Conservation (phyloP, 2,329 filamentous ascomycete species). For the Thielaviopsis punctulata region DNA sequence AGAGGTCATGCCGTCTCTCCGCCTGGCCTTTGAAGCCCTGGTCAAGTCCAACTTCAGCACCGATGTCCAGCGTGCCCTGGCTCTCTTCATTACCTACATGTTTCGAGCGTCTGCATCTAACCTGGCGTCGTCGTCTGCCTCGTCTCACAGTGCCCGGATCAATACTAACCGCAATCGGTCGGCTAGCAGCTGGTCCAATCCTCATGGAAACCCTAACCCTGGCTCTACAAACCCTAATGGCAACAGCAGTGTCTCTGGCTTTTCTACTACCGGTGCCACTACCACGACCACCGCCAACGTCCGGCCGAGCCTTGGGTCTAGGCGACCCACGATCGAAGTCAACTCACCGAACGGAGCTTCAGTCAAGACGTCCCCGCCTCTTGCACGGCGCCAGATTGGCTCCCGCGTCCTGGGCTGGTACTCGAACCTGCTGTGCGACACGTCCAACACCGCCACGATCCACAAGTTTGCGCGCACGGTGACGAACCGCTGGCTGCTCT, state of each 20-base stretch:
- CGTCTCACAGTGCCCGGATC: too few relatives aligned
- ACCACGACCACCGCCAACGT: conserved; percentile 19
- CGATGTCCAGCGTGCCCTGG: conserved; percentile 70
- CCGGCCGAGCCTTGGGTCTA: conserved; percentile 18
- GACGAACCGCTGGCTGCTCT: conserved; percentile 91
- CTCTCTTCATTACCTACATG: conserved; percentile 84
- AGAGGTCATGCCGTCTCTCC: conserved; percentile 58
- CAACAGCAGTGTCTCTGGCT: too few relatives aligned
- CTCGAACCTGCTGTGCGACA: conserved; percentile 58
- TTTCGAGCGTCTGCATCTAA: conserved; percentile 45
- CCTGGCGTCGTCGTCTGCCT: conserved; percentile 21
- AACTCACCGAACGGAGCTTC: conserved; percentile 2
- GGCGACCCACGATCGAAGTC: conserved; percentile 8
- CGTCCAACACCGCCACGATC: conserved; percentile 49
- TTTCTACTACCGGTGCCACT: conserved; percentile 22
- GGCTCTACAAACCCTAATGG: too few relatives aligned
- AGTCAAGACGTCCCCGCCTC: not conserved
- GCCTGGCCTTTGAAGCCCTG: conserved; percentile 62
- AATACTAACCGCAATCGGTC: conserved; percentile 1
- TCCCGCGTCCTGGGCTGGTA: conserved; percentile 62
- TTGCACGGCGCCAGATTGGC: conserved; percentile 38
- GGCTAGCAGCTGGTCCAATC: conserved; percentile 3
- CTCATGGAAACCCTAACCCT: conserved; percentile 31
- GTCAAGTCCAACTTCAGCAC: conserved; percentile 67
- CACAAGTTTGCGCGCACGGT: conserved; percentile 86